Evolutionary conservation across 2,329 filamentous ascomycete genomes (phyloP), one percentile per base, ranked within the genome.

Genomic region (Stromatinia cepivora): DNA sequence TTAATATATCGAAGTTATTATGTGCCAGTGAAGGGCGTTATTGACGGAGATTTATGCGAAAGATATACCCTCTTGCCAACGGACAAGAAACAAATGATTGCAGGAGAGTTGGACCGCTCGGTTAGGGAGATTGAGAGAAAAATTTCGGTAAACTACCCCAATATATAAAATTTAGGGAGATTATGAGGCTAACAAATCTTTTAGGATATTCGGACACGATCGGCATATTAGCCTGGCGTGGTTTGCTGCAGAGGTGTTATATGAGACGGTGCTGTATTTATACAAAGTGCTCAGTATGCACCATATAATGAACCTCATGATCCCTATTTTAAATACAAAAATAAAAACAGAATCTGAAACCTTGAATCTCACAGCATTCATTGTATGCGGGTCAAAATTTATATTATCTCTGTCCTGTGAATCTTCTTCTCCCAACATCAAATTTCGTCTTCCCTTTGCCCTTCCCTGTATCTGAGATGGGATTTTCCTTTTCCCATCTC

Each of bases 11-110:
- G 96, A 72, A 90, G 93, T 73, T 99, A 98, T 81, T 99, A 98
- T 79, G 93, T 92, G 9, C 96, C 95, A 0, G 93, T 97, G 54
- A 99, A 99, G 84, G 94, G 94, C 11, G 89, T 96, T 39, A 97
- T 99, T 76, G 95, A 99, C 80, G 95, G 95, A 39, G 95, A 99
- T 81, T 83, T 99, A 53, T 97, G 95, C 76, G 95, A 99, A 84
- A 87, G 93, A 74, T 99, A 93, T 81, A 88, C 93, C 70, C 82
- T 95, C 70, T 84, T 99, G 71, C 86, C 91, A 36, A 91, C 90
- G 74, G 94, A 97, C 76, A 94, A 92, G 84, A 97, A 97, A 84
- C 89, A 93, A 81, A 93, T 94, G 87, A 97, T 99, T 82, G 94
- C 94, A 2, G 93, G 87, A 64, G 94, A 98, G 80, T 81, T 98